phyloP scores from a whole-genome alignment of 352 stramenopile genomes.

The Phytophthora pluvialis region DNA sequence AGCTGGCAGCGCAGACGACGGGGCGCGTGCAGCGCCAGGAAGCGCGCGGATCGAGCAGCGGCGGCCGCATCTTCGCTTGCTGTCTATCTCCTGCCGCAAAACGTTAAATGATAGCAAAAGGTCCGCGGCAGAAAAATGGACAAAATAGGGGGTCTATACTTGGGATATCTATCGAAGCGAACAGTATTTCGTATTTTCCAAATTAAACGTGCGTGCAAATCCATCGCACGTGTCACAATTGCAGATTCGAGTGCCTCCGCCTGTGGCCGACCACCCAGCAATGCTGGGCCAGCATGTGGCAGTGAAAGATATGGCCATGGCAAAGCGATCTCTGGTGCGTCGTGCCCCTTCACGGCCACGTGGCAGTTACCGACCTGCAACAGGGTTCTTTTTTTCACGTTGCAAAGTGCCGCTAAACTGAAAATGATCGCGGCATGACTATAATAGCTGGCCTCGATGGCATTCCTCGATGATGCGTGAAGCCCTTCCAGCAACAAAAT shows the following conservation, averaged over 20 bases:
- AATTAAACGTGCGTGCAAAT: neutral
- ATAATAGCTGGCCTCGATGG: neutral
- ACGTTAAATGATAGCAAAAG: conserved; percentile 24
- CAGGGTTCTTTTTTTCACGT: neutral
- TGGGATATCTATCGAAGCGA: neutral
- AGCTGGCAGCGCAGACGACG: neutral
- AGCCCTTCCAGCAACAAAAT: neutral
- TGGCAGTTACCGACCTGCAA: neutral
- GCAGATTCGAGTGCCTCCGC: neutral
- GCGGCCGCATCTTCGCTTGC: conserved; percentile 21
- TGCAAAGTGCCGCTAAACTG: neutral
- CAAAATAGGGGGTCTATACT: neutral
- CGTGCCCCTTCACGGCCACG: neutral
- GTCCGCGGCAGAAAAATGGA: conserved; percentile 4
- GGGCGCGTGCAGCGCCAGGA: neutral
- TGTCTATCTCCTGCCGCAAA: conserved; percentile 5
- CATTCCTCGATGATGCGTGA: neutral
- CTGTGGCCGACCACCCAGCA: neutral
- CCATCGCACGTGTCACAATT: neutral
- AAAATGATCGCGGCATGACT: too few relatives aligned
- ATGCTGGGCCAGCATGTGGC: too few relatives aligned
- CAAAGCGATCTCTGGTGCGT: neutral
- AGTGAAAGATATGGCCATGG: neutral
- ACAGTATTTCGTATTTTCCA: neutral
- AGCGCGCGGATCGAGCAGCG: conserved; percentile 8